These are phyloP conservation scores for Sclerotinia borealis DNA, from an alignment of 2,329 filamentous ascomycete genomes.

Conservation along the genomic window DNA sequence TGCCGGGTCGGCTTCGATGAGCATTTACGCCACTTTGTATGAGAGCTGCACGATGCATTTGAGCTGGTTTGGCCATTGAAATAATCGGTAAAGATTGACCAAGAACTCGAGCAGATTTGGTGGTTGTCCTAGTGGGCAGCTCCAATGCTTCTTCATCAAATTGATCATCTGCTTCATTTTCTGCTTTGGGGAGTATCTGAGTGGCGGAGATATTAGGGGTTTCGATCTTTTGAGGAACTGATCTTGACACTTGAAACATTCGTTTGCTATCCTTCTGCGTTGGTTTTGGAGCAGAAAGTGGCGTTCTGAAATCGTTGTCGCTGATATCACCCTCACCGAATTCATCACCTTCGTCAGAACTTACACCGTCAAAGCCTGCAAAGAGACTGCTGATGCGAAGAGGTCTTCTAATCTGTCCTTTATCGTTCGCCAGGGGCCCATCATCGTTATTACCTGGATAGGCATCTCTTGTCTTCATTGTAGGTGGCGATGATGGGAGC, in stretches of 20 bases:
- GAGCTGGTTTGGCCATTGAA: slow-evolving; percentile 34
- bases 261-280: slow-evolving; percentile 16
- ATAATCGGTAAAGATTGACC: slow-evolving; percentile 30
- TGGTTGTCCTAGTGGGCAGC: slow-evolving; percentile 16
- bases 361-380: slow-evolving; percentile 71
- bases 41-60: slow-evolving; percentile 72
- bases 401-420: slow-evolving; percentile 56
- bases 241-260: slow-evolving; percentile 21
- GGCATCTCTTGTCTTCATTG: slow-evolving; percentile 49
- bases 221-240: slow-evolving; percentile 28
- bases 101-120: slow-evolving; percentile 25
- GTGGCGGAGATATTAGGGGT: slow-evolving; percentile 20
- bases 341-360: slow-evolving; percentile 60
- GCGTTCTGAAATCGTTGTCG: slow-evolving; percentile 62
- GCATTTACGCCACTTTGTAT: slow-evolving; percentile 72
- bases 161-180: slow-evolving; percentile 17
- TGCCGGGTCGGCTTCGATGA: slow-evolving; percentile 58
- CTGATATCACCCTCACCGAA: slow-evolving; percentile 55
- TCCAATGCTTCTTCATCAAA: slow-evolving; percentile 22
- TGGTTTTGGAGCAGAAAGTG: slow-evolving; percentile 57
- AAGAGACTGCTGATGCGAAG: slow-evolving; percentile 80
- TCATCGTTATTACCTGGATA: slow-evolving; percentile 80
- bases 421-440: slow-evolving; percentile 55
- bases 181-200: background rate
- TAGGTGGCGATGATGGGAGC: slow-evolving; percentile 44